Conservation (phyloP, 768 basidiomycete species). For the Leccinum rimulosum region DNA sequence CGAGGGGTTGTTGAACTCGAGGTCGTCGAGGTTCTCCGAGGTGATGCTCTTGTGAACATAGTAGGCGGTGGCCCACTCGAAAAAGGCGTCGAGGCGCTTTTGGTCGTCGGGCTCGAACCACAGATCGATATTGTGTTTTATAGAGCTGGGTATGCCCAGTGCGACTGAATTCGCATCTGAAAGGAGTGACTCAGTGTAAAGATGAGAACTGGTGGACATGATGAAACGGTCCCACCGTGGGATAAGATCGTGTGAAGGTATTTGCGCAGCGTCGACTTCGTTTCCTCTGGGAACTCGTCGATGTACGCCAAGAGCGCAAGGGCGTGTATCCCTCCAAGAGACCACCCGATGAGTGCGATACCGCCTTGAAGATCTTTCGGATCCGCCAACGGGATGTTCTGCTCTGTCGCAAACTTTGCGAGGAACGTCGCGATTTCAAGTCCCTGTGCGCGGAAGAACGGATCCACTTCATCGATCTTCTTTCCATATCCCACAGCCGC, state of each 20-base stretch:
- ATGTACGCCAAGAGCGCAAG: conserved; percentile 13
- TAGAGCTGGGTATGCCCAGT: conserved; percentile 10
- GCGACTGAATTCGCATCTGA: conserved; percentile 4
- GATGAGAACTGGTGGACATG: neutral
- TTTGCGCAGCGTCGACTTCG: conserved; percentile 7
- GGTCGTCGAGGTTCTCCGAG: conserved; percentile 16
- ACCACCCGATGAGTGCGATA: conserved; percentile 21
- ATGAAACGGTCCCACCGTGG: conserved; percentile 13
- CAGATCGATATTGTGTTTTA: neutral
- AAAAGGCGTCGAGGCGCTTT: conserved; percentile 16
- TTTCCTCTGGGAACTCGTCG: conserved; percentile 9
- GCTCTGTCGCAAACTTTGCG: conserved; percentile 10
- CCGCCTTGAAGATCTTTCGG: conserved; percentile 1
- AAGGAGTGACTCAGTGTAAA: neutral
- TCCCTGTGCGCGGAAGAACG: conserved; percentile 17
- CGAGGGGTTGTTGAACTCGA: conserved; percentile 13
- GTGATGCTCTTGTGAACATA: conserved; percentile 15
- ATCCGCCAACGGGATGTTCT: conserved; percentile 17
- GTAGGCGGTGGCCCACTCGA: conserved; percentile 14
- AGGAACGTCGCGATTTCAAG: conserved; percentile 20
- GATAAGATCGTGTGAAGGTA: conserved; percentile 20
- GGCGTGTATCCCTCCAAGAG: conserved; percentile 14
- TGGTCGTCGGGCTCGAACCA: conserved; percentile 6
- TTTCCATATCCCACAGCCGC: conserved; percentile 11
- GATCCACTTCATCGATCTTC: conserved; percentile 14